Evolutionary conservation across 139 green algal species (phyloP), one percentile per base, ranked within the genome.

Genomic region (Chlorella sp.): DNA sequence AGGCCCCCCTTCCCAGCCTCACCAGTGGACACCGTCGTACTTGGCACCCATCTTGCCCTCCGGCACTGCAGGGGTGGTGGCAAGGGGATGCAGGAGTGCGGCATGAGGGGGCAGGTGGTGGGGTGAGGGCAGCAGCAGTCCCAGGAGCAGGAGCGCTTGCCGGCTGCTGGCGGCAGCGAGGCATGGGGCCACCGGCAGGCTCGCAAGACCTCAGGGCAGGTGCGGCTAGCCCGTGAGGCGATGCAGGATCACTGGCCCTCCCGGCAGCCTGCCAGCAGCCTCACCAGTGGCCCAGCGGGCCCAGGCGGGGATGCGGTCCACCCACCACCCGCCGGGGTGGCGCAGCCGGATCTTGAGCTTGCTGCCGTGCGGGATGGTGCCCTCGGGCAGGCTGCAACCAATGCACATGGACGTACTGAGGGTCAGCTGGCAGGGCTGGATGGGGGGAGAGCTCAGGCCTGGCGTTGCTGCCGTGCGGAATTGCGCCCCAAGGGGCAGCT

Each of bases 21-120:
- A 60, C 51, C 97, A 99, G 87, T 96, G 90, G 62, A 99, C 89
- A 62, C 94, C 96, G 88, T 99, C 96, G 89, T 97, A 99, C 41
- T 92, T 92, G 26, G 94, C 94, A 4, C 94, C 95, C 92, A 98
- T 97, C 46, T 90, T 86, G 9, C 88, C 90, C 32, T 91, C 85
- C 40, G 93, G 90, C 11, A 91, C 86, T 17, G 73, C 54, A 30
- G 54, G 44, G 51, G 13, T 11, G 11, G 8, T 16, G 51, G 11
- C 11, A 11, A 60, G 51, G 51, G 51, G 13, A 60, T 20, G 51
- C 13, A 26, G 13, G 14, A 16, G 34, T 17, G n/a, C 3, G n/a
- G n/a, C 54, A 80, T 11, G 34, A 22, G 51, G 14, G 32, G 30
- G 48, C n/a, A 46, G 30, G 48, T 22, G n/a, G 30, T 46, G 46